Base-by-base conservation (phyloP, 768 basidiomycete genomes). In the Macrolepiota albuminosa region DNA sequence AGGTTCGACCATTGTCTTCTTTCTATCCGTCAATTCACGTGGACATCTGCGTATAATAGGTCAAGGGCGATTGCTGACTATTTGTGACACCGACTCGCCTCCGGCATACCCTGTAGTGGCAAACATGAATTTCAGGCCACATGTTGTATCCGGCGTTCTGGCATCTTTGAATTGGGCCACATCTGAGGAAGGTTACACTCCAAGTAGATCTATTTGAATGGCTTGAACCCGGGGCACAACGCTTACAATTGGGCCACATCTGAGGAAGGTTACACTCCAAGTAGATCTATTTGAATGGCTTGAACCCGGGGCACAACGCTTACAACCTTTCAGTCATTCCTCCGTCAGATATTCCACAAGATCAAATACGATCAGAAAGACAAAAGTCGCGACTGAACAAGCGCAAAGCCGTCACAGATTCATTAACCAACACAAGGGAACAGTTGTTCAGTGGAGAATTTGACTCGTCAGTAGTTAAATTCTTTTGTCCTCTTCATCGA, bases 221-320 rank as follows among this genome's bases (percentile, higher is more conserved):
- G n/a, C n/a, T n/a, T n/a, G n/a, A n/a, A n/a, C n/a, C n/a, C n/a
- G n/a, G n/a, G n/a, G n/a, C n/a, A n/a, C n/a, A n/a, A n/a, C n/a
- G n/a, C n/a, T n/a, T n/a, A n/a, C n/a, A 97, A 97, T 70, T 99
- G 96, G 96, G 90, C 91, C 26, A 89, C 91, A 11, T 86, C 88
- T 16, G 86, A 93, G 58, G 85, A 88, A 67, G 83, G 86, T 21
- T 90, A 95, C 64, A 79, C 74, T 13, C 86, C 91, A 10, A 72
- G 90, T 87, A 71, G 52, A 78, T 68, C 51, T 33, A 42, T 21
- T 21, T 21, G 21, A 21, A 21, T 46, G 9, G 21, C 43, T 45
- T 54, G 18, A 34, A 57, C 16, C 16, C 31, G 45, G 54, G 34
- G 8, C 7, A 21, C 21, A 56, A 48, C 49, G 58, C 63, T 59